A percentile compares a stretch with the other conserved stretches of the same genome.
Evolutionary conservation across 2,329 filamentous ascomycete species (phyloP).

Genomic region (Albophoma yamanashiensis): DNA sequence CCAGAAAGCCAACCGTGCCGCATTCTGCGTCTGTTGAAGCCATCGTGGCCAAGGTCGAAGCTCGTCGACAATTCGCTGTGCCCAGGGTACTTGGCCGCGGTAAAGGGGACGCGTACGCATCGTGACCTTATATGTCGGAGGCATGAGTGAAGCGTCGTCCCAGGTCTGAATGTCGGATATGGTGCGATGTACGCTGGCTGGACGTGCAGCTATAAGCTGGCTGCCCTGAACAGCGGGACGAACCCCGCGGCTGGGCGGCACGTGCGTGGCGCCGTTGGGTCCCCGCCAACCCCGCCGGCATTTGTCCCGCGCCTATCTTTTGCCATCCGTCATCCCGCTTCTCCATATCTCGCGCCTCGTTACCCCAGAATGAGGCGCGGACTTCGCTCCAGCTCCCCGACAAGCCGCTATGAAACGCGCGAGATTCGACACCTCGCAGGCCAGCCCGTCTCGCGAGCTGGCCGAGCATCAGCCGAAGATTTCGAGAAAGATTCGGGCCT

Average conservation of each 20-base stretch:
- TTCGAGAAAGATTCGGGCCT: conserved; percentile 20
- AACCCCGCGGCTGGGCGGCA: neutral
- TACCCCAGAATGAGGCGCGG: conserved; percentile 20
- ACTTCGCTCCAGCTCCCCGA: conserved; percentile 1
- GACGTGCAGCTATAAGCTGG: too few species aligned
- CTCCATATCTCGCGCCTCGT: neutral
- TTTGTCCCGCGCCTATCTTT: conserved; percentile 4
- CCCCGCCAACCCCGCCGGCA: neutral
- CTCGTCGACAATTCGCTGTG: neutral
- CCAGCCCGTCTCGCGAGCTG: conserved; percentile 4
- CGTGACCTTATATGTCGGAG: neutral
- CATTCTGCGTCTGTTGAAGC: neutral
- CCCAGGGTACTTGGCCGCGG: neutral
- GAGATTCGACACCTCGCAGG: conserved; percentile 8
- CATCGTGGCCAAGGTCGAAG: neutral
- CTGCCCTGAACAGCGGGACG: neutral
- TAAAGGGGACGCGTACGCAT: neutral
- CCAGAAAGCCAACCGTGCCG: conserved; percentile 3
- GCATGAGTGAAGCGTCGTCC: neutral
- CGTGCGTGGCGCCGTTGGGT: neutral
- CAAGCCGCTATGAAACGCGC: conserved; percentile 11
- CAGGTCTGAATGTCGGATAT: neutral
- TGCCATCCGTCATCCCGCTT: neutral
- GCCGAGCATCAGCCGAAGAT: conserved; percentile 15
- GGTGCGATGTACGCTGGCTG: too few species aligned